Conservation (phyloP, 2,329 filamentous ascomycete species). For the Fusarium tjaetaba region DNA sequence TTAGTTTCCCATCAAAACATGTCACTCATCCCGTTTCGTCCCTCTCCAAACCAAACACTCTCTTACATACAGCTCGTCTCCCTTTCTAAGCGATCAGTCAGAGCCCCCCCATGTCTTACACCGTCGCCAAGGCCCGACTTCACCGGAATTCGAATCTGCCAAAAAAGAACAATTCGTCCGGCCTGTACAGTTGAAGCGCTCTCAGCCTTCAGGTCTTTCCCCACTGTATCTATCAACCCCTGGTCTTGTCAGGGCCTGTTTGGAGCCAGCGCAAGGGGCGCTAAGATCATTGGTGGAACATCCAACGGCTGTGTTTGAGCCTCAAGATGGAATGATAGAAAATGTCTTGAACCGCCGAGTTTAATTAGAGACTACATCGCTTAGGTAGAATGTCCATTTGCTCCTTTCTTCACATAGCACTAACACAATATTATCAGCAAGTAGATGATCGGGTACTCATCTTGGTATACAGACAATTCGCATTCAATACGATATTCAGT, state of each 20-base stretch:
- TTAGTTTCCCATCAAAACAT: slow-evolving; percentile 11
- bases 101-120: slow-evolving; percentile 1
- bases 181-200: background rate
- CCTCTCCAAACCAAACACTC: slow-evolving; percentile 1
- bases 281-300: slow-evolving; percentile 41
- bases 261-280: slow-evolving; percentile 44
- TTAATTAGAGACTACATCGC: background rate
- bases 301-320: slow-evolving; percentile 40
- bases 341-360: slow-evolving; percentile 14
- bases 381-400: no score
- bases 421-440: background rate
- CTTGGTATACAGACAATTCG: no score
- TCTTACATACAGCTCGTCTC: background rate
- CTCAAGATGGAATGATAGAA: slow-evolving; percentile 30
- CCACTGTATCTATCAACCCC: slow-evolving; percentile 5
- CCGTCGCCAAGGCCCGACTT: slow-evolving; percentile 37
- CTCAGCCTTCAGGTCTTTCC: background rate
- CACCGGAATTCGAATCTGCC: slow-evolving; percentile 44
- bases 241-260: slow-evolving; percentile 16
- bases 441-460: background rate
- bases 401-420: background rate
- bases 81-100: background rate
- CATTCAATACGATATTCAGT: background rate
- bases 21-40: slow-evolving; percentile 20
- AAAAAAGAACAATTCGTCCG: slow-evolving; percentile 6